phyloP scores from a whole-genome alignment of 768 basidiomycete genomes.

The Boletus bicolor region DNA sequence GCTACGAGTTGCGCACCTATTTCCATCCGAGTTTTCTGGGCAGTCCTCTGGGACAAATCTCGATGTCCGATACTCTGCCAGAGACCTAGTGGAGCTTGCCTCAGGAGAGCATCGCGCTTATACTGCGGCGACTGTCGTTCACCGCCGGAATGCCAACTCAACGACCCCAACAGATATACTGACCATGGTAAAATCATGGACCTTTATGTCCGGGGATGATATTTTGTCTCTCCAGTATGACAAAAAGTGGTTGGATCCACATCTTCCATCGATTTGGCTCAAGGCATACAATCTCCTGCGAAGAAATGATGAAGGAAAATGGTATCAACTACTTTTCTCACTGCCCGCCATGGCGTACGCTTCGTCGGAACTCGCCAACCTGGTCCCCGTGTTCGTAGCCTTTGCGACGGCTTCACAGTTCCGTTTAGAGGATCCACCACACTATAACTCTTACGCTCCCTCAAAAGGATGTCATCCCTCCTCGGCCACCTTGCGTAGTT shows the following conservation, averaged over 20 bases:
- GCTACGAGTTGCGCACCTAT: slow-evolving; percentile 11
- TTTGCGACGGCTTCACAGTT: slow-evolving; percentile 21
- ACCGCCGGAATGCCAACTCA: neutral
- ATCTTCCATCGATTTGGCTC: slow-evolving; percentile 26
- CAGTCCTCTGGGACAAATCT: neutral
- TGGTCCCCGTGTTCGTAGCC: slow-evolving; percentile 32
- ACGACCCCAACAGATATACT: neutral
- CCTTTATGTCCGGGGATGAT: neutral
- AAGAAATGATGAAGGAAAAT: slow-evolving; percentile 1
- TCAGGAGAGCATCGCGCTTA: slow-evolving; percentile 18
- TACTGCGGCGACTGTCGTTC: slow-evolving; percentile 9
- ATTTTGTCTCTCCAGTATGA: slow-evolving; percentile 23
- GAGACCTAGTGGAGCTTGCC: slow-evolving; percentile 1
- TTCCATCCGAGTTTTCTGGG: slow-evolving; percentile 10
- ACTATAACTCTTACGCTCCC: slow-evolving; percentile 10
- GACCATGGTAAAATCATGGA: slow-evolving; percentile 10
- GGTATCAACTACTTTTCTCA: slow-evolving; percentile 29
- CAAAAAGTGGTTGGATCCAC: slow-evolving; percentile 26
- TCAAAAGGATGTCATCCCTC: slow-evolving; percentile 9
- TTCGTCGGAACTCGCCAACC: slow-evolving; percentile 4
- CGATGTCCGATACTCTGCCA: slow-evolving; percentile 13
- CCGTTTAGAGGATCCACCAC: slow-evolving; percentile 14
- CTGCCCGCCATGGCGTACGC: slow-evolving; percentile 33
- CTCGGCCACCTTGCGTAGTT: neutral
- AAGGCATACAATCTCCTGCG: slow-evolving; percentile 29